Evolutionary conservation across 140 eudicot species (phyloP), one percentile per base, ranked within the genome.

Genomic region (Erigeron philadelphicus): DNA sequence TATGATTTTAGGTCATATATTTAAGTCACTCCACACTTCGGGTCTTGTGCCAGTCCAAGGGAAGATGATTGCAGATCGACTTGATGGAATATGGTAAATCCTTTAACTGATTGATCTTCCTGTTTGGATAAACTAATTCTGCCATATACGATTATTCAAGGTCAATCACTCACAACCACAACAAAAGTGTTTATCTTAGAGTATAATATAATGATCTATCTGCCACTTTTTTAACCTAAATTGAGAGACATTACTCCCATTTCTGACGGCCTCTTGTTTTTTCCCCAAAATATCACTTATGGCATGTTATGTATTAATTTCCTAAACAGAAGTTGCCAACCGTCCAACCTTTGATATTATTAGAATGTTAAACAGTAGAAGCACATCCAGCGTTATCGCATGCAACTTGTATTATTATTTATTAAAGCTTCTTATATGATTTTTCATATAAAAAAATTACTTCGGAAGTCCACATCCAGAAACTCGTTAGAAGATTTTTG

Each of bases 31-130:
- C 54, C 82, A 81, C 70, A 79, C 90, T 17, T 78, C 95, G 21
- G 99, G 99, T 76, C 81, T 94, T 48, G 77, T 94, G 57, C 99
- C 99, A 19, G 81, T 64, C 64, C 89, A 94, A 78, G 99, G 99
- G 71, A 94, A 84, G 81, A 80, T 82, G 89, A 62, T 87, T 72
- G 99, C 99, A 66, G 99, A 94, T 74, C 80, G 95, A 64, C 61
- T 94, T 3, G 99, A 94, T 79, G 99, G 99, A 72, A 78, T 94
- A 35, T 94, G 99, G 99, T 89, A 86, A 66, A 21, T 42, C 18
- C 57, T 53, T 15, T 53, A 53, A 53, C 18, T 21, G 31, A 9
- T 19, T 3, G 6, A 2, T 56, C 8, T 0, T 38, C 18, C 10
- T 68, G 50, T 49, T 49, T 49, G 42, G 62, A 52, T 68, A 2